Evolutionary conservation across 176 grass and related monocot species (phyloP), one percentile per base, ranked within the genome.

Genomic region (Oryza punctata): DNA sequence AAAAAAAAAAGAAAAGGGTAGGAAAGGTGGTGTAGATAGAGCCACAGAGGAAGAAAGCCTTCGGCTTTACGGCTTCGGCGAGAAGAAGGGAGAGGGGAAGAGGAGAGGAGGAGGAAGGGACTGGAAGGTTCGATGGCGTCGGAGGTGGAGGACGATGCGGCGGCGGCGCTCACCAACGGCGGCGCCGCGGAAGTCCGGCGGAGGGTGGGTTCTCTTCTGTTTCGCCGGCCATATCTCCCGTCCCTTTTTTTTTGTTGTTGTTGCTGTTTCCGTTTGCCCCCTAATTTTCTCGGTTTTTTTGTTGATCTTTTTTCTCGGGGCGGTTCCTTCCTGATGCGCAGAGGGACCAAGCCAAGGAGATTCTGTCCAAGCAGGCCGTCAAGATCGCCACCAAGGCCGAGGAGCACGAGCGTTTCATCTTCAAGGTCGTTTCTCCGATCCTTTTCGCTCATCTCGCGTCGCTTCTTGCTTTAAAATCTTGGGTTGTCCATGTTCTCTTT

Each of bases 341-440:
- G 94, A 96, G 88, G 81, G 86, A 88, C 19, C 85, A 94, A 46
- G 90, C 94, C 21, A 97, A 94, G 92, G 92, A 63, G 90, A 86
- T 98, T 60, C 90, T 98, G 73, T 93, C 96, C 21, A 95, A 95
- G 87, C 93, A 98, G 77, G 93, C 91, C 27, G 86, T 88, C 66
- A 98, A 94, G 87, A 95, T 98, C 63, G 89, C 93, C 82, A 91
- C 85, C 63, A 88, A 93, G 88, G 93, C 96, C 0, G 93, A 98
- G 87, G 59, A 98, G 91, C 96, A 98, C 72, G 93, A 98, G 75
- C 75, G 82, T 45, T 90, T 90, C 73, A 86, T 98, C 76, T 94
- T 98, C 10, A 98, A 95, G 91, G 96, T 98, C 77, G 28, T 65
- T 60, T 88, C 73, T 35, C 52, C n/a, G 0, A 43, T 44, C 49